phyloP scores from a whole-genome alignment of 495 filamentous ascomycete genomes.

The Podospora fimiseda region DNA sequence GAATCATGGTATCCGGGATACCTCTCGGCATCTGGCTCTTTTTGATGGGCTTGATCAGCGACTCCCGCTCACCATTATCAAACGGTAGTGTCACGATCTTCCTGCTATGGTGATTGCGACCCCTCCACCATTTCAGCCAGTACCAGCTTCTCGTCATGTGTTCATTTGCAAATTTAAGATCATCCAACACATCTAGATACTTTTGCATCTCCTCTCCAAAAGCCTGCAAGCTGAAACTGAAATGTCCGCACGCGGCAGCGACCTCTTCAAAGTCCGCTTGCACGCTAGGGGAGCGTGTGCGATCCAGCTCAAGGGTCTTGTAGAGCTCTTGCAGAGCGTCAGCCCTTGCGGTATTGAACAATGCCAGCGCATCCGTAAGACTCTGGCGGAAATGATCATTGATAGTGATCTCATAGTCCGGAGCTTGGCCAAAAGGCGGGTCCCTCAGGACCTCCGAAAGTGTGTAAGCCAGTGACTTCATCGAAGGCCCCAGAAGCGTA shows the following conservation, averaged over 20 bases:
- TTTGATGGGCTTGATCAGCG: conserved; percentile 36
- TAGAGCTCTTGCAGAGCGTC: conserved; percentile 75
- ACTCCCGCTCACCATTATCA: conserved; percentile 45
- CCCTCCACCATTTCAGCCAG: conserved; percentile 79
- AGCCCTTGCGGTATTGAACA: conserved; percentile 68
- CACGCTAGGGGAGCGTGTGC: conserved; percentile 57
- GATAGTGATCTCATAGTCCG: conserved; percentile 60
- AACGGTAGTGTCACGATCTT: conserved; percentile 35
- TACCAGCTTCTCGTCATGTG: conserved; percentile 64
- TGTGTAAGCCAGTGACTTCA: conserved; percentile 91
- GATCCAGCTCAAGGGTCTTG: conserved; percentile 61
- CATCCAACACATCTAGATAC: conserved; percentile 76
- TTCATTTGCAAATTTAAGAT: conserved; percentile 64
- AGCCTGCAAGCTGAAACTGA: conserved; percentile 79
- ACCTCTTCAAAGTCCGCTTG: conserved; percentile 95
- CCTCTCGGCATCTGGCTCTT: conserved; percentile 42
- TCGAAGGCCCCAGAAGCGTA: conserved; percentile 76
- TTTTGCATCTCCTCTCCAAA: conserved; percentile 84
- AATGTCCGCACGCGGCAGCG: conserved; percentile 90
- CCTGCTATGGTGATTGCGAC: conserved; percentile 16
- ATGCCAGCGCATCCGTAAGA: conserved; percentile 65
- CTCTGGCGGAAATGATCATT: conserved; percentile 74
- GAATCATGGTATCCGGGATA: conserved; percentile 39
- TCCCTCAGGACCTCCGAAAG: conserved; percentile 82
- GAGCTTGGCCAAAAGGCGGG: conserved; percentile 65